phyloP scores from a whole-genome alignment of 106 monocot species.

The Triglochin maritima region DNA sequence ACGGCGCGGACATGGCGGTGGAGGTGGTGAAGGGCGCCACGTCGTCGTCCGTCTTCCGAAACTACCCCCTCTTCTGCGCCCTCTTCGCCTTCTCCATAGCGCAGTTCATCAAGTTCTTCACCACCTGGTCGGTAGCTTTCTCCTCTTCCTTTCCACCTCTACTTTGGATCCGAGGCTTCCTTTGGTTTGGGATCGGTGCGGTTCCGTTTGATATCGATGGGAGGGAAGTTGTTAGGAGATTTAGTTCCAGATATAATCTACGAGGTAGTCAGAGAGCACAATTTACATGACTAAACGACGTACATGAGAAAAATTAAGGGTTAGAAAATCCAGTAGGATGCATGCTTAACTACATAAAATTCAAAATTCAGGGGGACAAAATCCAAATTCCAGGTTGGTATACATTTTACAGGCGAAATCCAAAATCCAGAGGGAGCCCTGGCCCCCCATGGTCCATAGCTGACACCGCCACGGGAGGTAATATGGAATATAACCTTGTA shows the following conservation, averaged over 20 bases:
- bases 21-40: background rate
- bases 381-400: too few species aligned
- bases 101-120: conserved; percentile 18
- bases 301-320: too few species aligned
- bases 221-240: background rate
- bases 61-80: conserved; percentile 23
- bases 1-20: background rate
- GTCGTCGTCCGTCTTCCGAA: conserved; percentile 8
- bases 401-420: too few species aligned
- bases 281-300: too few species aligned
- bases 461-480: too few species aligned
- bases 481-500: too few species aligned
- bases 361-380: too few species aligned
- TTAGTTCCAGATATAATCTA: background rate
- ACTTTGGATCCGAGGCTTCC: background rate
- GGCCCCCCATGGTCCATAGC: too few species aligned
- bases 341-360: too few species aligned
- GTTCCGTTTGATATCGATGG: background rate
- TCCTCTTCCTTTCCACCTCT: background rate
- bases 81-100: conserved; percentile 23
- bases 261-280: too few species aligned
- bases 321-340: too few species aligned
- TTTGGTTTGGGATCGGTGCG: background rate
- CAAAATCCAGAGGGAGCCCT: too few species aligned
- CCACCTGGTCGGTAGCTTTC: conserved; percentile 8